Evolutionary conservation across 805 yeast species (phyloP).

Genomic region (Candida parachauliodes): DNA sequence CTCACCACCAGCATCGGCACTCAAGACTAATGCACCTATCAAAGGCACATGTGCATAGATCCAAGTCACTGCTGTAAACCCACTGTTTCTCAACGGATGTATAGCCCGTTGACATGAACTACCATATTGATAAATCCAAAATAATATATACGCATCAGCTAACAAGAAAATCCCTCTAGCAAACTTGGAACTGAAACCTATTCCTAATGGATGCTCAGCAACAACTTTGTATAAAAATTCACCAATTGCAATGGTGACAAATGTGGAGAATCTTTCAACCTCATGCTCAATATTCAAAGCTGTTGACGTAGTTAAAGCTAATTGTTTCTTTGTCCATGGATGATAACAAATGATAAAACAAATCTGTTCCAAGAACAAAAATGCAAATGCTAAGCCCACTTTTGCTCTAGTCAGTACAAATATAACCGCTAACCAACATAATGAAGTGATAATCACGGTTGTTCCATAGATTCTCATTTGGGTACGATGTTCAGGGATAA

Average conservation of each 20-base stretch:
- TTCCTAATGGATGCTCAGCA: slow-evolving; percentile 44
- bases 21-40: slow-evolving; percentile 47
- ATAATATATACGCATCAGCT: slow-evolving; percentile 44
- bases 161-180: slow-evolving; percentile 49
- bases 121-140: slow-evolving; percentile 55
- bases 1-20: slow-evolving; percentile 60
- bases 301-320: slow-evolving; percentile 47
- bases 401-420: slow-evolving; percentile 45
- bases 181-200: slow-evolving; percentile 41
- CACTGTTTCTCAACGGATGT: slow-evolving; percentile 53
- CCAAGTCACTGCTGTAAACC: slow-evolving; percentile 44
- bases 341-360: slow-evolving; percentile 38
- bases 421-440: slow-evolving; percentile 51
- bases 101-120: slow-evolving; percentile 47
- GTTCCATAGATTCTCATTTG: slow-evolving; percentile 44
- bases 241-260: slow-evolving; percentile 62
- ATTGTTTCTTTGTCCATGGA: slow-evolving; percentile 42
- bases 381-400: slow-evolving; percentile 41
- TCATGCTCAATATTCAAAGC: slow-evolving; percentile 67
- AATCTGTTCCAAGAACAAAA: slow-evolving; percentile 40
- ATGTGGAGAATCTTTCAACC: slow-evolving; percentile 56
- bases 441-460: slow-evolving; percentile 28
- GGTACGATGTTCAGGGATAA: slow-evolving; percentile 45
- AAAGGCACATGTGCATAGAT: slow-evolving; percentile 48
- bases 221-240: slow-evolving; percentile 56